Evolutionary conservation across 768 basidiomycete genomes (phyloP), one percentile per base, ranked within the genome.

Genomic region (Rhizopogon vesiculosus): DNA sequence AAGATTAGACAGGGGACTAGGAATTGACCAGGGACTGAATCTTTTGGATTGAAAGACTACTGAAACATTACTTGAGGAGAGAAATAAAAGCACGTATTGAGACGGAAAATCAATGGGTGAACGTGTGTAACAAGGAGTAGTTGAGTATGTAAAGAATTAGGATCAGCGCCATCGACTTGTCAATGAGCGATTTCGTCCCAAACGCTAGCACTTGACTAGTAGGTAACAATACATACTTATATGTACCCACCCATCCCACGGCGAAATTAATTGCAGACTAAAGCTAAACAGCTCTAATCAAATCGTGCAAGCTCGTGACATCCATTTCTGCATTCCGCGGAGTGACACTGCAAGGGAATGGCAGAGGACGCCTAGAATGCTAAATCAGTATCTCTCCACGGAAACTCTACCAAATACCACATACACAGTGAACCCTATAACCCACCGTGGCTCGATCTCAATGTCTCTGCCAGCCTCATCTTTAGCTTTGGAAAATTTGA

Each of bases 401-500:
- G 16, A 33, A 31, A 46, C 16, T 6, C n/a, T 31, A 29, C n/a
- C 10, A 12, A 48, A 15, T 18, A 48, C 7, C 45, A 49, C 65
- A 56, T 42, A 69, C 65, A 43, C 40, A 12, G 45, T 15, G 18
- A 62, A 2, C 7, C 56, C 51, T 9, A 3, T 45, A 3, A 51
- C 39, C 15, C 55, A 60, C 16, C 6, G 57, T 5, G 52, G 29
- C 45, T 69, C 60, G 2, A 67, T 28, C 2, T 60, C 57, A 5
- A 67, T 61, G 22, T 67, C 61, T 8, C 42, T 39, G 5, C 65
- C 67, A 40, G 55, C 41, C 29, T 55, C 60, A 39, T 67, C 66
- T 18, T 28, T 58, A 6, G 56, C 56, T 6, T 56, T 62, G 29
- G 43, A 52, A 19, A 67, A 54, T 19, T 42, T 58, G 49, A 63